A percentile compares a stretch with the other conserved stretches of the same genome.
Evolutionary conservation across 2,329 filamentous ascomycete species (phyloP).

Genomic region (Alternaria incomplexa): DNA sequence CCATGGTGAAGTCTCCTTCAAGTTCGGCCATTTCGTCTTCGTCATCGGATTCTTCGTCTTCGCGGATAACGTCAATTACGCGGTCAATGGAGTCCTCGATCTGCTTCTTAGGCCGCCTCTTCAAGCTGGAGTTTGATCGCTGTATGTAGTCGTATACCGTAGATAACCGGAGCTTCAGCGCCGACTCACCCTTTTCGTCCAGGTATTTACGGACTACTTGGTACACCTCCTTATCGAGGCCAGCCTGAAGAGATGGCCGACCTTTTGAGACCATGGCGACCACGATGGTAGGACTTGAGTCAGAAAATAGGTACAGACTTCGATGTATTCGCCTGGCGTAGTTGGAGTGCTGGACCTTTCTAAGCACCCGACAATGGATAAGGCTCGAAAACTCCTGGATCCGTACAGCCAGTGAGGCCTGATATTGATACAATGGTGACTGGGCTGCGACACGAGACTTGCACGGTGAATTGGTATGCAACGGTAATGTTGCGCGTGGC

Average conservation of each 20-base stretch:
- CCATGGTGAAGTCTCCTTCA: constrained; percentile 47
- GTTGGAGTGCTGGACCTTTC: not conserved
- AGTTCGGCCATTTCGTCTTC: constrained; percentile 60
- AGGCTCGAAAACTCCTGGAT: not conserved
- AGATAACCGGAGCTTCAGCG: constrained; percentile 62
- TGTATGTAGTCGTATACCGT: constrained; percentile 81
- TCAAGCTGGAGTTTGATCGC: constrained; percentile 83
- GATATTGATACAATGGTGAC: not conserved
- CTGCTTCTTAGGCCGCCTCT: constrained; percentile 78
- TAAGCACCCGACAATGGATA: not conserved
- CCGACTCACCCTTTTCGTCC: constrained; percentile 62
- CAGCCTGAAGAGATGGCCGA: constrained; percentile 44
- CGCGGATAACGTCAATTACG: constrained; percentile 74
- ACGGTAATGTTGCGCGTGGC: not conserved
- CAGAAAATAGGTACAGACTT: not conserved
- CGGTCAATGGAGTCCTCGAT: constrained; percentile 87
- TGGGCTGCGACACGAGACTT: not conserved
- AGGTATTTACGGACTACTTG: constrained; percentile 79
- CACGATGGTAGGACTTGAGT: not conserved
- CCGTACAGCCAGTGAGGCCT: not conserved
- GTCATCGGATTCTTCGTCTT: constrained; percentile 60
- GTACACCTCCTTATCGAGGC: constrained; percentile 65
- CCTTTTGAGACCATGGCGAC: constrained; percentile 35
- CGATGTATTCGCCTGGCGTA: not conserved
- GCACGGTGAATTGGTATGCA: not conserved